phyloP scores from a whole-genome alignment of 108 stramenopile genomes.

The Cylindrotheca closterium region DNA sequence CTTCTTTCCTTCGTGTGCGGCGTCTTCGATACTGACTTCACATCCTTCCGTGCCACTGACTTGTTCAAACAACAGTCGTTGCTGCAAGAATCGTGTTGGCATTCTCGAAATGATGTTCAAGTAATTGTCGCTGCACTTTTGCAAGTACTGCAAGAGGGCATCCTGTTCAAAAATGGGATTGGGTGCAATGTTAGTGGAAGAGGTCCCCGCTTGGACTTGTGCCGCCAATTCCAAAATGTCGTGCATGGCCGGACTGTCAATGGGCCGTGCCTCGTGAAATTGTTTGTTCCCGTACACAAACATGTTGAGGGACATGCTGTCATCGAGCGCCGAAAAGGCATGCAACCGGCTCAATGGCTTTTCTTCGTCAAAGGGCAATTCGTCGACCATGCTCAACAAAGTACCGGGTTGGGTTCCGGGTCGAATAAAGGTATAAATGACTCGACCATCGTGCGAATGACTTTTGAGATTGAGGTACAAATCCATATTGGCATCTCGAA shows the following conservation, averaged over 20 bases:
- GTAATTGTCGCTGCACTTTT: slow-evolving; percentile 75
- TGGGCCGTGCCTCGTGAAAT: background rate
- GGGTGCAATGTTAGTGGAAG: slow-evolving; percentile 17
- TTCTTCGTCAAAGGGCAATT: slow-evolving; percentile 37
- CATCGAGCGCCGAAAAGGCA: slow-evolving; percentile 87
- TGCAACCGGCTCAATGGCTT: slow-evolving; percentile 74
- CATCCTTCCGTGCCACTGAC: slow-evolving; percentile 88
- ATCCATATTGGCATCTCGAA: slow-evolving; percentile 77
- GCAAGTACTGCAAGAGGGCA: slow-evolving; percentile 69
- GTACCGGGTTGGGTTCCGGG: slow-evolving; percentile 82
- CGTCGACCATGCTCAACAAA: slow-evolving; percentile 78
- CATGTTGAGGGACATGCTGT: slow-evolving; percentile 86
- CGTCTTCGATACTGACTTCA: slow-evolving; percentile 68
- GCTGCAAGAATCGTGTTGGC: slow-evolving; percentile 80
- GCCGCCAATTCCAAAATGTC: slow-evolving; percentile 66
- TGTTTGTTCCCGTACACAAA: slow-evolving; percentile 79
- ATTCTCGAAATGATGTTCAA: slow-evolving; percentile 54
- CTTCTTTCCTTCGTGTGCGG: slow-evolving; percentile 44
- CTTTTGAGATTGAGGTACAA: slow-evolving; percentile 78
- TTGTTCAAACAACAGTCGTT: slow-evolving; percentile 74
- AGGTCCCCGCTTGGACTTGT: slow-evolving; percentile 46
- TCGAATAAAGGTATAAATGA: slow-evolving; percentile 83
- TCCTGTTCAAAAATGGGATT: slow-evolving; percentile 52
- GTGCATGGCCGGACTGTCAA: slow-evolving; percentile 24
- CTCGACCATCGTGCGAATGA: slow-evolving; percentile 60